These are phyloP conservation scores for Diplocarpon rosae DNA, from an alignment of 2,329 filamentous ascomycete genomes.

Conservation along the genomic window DNA sequence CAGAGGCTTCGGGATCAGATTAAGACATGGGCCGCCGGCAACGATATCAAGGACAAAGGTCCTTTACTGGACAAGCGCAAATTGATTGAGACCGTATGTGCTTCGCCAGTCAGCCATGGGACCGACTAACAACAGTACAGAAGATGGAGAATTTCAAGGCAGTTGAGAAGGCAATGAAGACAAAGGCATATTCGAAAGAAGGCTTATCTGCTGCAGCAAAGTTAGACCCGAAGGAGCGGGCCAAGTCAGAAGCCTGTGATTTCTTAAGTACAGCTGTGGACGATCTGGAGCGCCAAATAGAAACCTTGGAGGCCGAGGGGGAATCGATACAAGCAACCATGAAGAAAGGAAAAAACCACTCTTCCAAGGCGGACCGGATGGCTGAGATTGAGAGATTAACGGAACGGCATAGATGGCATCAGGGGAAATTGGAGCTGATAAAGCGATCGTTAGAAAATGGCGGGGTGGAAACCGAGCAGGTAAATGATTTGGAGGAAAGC, in stretches of 20 bases:
- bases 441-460: conserved; percentile 87
- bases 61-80: conserved; percentile 88
- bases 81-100: conserved; percentile 85
- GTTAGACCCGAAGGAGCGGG: conserved; percentile 94
- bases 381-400: conserved; percentile 73
- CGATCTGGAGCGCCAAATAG: conserved; percentile 87
- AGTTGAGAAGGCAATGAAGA: conserved; percentile 99
- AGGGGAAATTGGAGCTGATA: conserved; percentile 82
- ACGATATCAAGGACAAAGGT: conserved; percentile 99
- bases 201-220: conserved; percentile 84
- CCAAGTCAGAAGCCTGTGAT: conserved; percentile 78
- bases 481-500: conserved; percentile 78
- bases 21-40: conserved; percentile 97
- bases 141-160: conserved; percentile 99
- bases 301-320: conserved; percentile 80
- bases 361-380: conserved; percentile 74
- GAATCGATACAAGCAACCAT: conserved; percentile 77
- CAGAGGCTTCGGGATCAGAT: conserved; percentile 96
- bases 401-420: conserved; percentile 94
- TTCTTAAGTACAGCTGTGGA: conserved; percentile 84
- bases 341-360: conserved; percentile 91
- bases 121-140: conserved; percentile 37
- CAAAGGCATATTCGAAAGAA: conserved; percentile 98
- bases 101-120: conserved; percentile 6
- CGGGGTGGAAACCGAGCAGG: conserved; percentile 75